Conservation (phyloP, 352 stramenopile species). For the Phytopythium litorale region DNA sequence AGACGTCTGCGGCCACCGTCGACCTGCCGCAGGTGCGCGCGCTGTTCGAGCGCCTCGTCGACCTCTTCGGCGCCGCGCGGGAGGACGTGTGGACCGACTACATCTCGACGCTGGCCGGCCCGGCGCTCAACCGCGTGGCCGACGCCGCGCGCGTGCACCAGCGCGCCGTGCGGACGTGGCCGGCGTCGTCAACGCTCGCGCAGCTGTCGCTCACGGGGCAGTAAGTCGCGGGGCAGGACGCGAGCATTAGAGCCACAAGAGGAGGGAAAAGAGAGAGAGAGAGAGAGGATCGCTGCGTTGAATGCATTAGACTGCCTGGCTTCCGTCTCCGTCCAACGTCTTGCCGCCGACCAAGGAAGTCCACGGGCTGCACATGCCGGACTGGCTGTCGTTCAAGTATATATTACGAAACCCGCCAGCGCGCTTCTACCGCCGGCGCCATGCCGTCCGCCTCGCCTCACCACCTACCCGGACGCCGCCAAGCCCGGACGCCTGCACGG, state of each 20-base stretch:
- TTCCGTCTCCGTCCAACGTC: background rate
- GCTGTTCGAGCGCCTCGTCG: conserved; percentile 82
- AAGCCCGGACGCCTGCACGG: background rate
- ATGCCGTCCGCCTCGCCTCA: background rate
- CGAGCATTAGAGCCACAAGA: background rate
- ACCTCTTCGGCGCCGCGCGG: conserved; percentile 54
- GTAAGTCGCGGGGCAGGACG: background rate
- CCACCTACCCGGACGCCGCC: background rate
- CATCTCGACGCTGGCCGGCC: conserved; percentile 34
- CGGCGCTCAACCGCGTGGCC: conserved; percentile 32
- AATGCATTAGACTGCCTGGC: background rate
- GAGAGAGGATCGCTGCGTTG: background rate
- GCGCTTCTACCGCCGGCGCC: background rate
- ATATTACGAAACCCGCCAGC: background rate
- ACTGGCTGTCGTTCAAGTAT: background rate
- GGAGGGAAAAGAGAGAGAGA: background rate
- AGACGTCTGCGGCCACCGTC: conserved; percentile 39
- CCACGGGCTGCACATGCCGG: background rate
- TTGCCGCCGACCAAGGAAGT: no score
- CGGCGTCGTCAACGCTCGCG: conserved; percentile 47
- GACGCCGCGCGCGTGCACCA: conserved; percentile 71
- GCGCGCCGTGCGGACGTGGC: conserved; percentile 62
- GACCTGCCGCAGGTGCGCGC: conserved; percentile 40
- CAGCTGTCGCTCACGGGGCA: conserved; percentile 33
- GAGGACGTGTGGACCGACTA: conserved; percentile 79